Evolutionary conservation across 2,329 filamentous ascomycete species (phyloP).

Genomic region (Epichloe sylvatica): DNA sequence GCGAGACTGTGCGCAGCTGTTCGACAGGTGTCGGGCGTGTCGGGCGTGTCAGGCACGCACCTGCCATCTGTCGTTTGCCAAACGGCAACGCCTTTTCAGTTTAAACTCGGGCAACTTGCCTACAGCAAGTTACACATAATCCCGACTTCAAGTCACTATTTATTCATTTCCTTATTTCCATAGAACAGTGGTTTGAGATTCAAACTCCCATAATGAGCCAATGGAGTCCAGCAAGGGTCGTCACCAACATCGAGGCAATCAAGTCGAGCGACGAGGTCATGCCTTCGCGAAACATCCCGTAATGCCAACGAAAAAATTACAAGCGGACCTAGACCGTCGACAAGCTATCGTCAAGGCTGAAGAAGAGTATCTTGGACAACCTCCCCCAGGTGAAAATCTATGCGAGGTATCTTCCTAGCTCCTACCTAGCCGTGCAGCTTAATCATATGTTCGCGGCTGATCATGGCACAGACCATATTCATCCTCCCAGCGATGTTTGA

Average conservation of each 20-base stretch:
- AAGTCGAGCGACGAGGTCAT: neutral
- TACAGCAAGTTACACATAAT: neutral
- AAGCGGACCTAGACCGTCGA: slow-evolving; percentile 10
- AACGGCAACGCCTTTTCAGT: neutral
- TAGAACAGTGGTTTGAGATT: neutral
- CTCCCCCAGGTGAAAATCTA: slow-evolving; percentile 11
- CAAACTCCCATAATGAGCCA: neutral
- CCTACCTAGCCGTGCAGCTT: too few species aligned
- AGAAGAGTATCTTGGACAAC: slow-evolving; percentile 12
- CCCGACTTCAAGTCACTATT: neutral
- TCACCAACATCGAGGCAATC: neutral
- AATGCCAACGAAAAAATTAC: slow-evolving; percentile 13
- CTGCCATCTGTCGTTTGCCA: neutral
- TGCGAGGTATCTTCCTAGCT: slow-evolving; percentile 12
- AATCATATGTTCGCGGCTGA: slow-evolving; percentile 1
- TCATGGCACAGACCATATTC: slow-evolving; percentile 11
- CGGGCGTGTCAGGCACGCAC: neutral
- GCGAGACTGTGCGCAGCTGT: neutral
- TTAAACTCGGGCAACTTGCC: neutral
- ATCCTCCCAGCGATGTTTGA: slow-evolving; percentile 18
- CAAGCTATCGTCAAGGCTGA: slow-evolving; percentile 8
- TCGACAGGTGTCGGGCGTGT: neutral
- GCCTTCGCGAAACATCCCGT: neutral
- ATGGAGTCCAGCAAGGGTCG: neutral
- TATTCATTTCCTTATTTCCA: neutral